Conservation (phyloP, 225 moss, liverwort and hornwort genomes). For the Polytrichum formosum region DNA sequence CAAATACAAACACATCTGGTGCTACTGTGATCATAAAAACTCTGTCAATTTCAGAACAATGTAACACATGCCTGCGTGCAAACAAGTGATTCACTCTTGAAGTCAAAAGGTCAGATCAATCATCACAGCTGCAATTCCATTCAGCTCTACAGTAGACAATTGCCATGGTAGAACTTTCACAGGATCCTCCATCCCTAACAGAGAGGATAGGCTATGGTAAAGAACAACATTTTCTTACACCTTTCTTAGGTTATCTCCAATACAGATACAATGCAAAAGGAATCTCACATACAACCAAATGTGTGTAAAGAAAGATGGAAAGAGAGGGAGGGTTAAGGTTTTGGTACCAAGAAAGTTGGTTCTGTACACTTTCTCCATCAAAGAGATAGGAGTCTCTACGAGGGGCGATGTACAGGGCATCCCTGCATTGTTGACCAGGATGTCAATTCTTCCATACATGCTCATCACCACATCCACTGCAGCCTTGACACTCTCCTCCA, state of each 20-base stretch:
- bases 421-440: constrained; percentile 81
- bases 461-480: constrained; percentile 46
- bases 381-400: constrained; percentile 47
- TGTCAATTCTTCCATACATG: constrained; percentile 62
- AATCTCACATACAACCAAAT: neutral
- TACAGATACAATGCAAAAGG: neutral
- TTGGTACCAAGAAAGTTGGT: constrained; percentile 65
- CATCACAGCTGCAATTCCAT: too few relatives aligned
- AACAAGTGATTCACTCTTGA: too few relatives aligned
- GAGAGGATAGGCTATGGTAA: too few relatives aligned
- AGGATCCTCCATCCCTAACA: too few relatives aligned
- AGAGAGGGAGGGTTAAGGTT: neutral
- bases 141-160: too few relatives aligned
- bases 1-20: too few relatives aligned
- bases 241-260: neutral
- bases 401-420: constrained; percentile 55
- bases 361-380: constrained; percentile 51
- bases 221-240: too few relatives aligned
- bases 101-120: too few relatives aligned
- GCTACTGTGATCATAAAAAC: too few relatives aligned
- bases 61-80: too few relatives aligned
- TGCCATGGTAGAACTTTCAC: too few relatives aligned
- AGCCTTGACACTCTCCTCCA: constrained; percentile 31
- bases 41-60: too few relatives aligned
- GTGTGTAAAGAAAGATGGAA: neutral